Percentiles rank a stretch among this genome's conserved stretches.
Evolutionary conservation across 176 grass and related monocot genomes (phyloP).

Genomic region (Otatea glauca): DNA sequence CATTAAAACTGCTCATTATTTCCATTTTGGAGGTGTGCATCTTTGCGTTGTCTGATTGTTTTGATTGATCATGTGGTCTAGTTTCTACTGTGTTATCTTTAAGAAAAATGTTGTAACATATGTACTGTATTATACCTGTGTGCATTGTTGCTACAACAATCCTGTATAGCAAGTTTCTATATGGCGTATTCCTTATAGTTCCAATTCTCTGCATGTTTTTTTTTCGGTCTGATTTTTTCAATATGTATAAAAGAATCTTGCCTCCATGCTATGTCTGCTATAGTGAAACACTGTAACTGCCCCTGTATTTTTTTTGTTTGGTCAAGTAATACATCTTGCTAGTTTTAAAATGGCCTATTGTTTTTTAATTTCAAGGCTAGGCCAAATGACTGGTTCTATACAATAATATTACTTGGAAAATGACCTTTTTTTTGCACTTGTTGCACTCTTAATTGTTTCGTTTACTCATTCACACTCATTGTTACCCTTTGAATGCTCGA

Average conservation of each 20-base stretch:
- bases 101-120: not conserved
- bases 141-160: conserved; percentile 10
- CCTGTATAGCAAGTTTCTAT: not conserved
- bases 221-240: conserved; percentile 4
- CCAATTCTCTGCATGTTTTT: not conserved
- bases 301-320: not conserved
- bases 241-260: not conserved
- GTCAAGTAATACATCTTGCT: not conserved
- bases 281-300: not conserved
- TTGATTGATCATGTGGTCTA: not conserved
- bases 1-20: not conserved
- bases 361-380: conserved; percentile 1
- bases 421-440: too few species aligned
- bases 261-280: not conserved
- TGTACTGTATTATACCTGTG: not conserved
- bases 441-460: too few species aligned
- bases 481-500: too few species aligned
- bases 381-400: too few species aligned
- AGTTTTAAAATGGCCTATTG: not conserved
- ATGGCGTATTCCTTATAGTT: not conserved
- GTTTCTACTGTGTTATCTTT: not conserved
- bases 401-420: too few species aligned
- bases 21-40: not conserved
- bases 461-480: too few species aligned
- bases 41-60: not conserved